Conservation (phyloP, 331 rosid genomes). For the Rhamnella rubrinervis region DNA sequence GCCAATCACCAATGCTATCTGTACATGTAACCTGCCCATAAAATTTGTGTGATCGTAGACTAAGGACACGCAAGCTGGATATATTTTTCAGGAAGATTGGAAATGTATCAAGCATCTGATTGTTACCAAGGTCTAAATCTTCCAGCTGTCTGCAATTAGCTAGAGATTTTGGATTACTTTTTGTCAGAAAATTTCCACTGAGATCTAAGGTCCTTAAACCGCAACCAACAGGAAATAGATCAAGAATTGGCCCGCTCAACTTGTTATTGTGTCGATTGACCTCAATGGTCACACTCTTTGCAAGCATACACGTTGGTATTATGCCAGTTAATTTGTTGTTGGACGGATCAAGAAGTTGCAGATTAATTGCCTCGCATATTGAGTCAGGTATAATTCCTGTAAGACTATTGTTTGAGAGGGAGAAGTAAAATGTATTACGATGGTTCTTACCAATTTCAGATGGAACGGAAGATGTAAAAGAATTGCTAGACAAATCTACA, state of each 20-base stretch:
- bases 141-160: conserved; percentile 32
- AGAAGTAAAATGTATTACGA: conserved; percentile 16
- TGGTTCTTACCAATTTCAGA: conserved; percentile 16
- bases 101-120: conserved; percentile 25
- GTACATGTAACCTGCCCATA: conserved; percentile 38
- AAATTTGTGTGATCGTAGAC: conserved; percentile 41
- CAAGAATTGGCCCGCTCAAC: conserved; percentile 30
- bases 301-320: conserved; percentile 39
- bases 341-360: conserved; percentile 56
- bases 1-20: conserved; percentile 22
- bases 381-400: conserved; percentile 32
- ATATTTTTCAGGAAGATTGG: conserved; percentile 51
- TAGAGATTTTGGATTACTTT: conserved; percentile 48
- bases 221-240: conserved; percentile 36
- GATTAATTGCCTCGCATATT: conserved; percentile 41
- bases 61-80: too few species aligned
- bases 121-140: conserved; percentile 43
- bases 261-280: conserved; percentile 41
- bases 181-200: conserved; percentile 29
- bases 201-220: conserved; percentile 44
- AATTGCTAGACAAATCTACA: conserved; percentile 22
- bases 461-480: conserved; percentile 12
- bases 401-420: conserved; percentile 43
- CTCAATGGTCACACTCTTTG: conserved; percentile 24
- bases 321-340: conserved; percentile 32